Base-by-base conservation (phyloP, 169 alveolate species). In the Plasmodium knowlesi region DNA sequence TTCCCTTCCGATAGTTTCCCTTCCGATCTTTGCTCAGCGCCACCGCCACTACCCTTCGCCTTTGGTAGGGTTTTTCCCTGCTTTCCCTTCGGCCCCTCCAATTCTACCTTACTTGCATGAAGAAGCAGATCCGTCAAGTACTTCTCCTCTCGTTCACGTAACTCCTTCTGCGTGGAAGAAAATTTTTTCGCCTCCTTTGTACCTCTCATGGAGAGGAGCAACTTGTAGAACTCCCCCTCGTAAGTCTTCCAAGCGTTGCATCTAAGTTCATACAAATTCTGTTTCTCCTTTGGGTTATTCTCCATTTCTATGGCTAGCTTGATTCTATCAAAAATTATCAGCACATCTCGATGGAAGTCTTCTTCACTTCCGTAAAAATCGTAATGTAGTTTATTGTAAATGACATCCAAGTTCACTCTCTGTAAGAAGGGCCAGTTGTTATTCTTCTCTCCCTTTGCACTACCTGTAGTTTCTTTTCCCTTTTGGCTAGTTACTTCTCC, bases 181-280 rank as follows among this genome's bases (percentile, higher is more conserved):
- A 86, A 53, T n/a, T 73, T 74, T 6, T 86, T 86, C 0, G 93
- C 93, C 8, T 78, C 80, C 54, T 86, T 86, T 1, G 93, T 86
- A 4, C 93, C 93, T 19, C 86, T 43, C 28, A 74, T 74, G 19
- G 93, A 86, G 12, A 54, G 41, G 6, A 86, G 30, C 10, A 86
- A 8, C 41, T 86, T 86, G 71, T 86, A 74, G 41, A 86, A 86
- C n/a, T 86, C 93, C 16, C 67, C 19, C 80, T 76, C 82, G 81
- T 86, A 86, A 28, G 67, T 28, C 46, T 76, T 86, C n/a, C 78
- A 76, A 1, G 84, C 86, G 70, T 34, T 74, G 28, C 34, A 22
- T 86, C 86, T 43, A 28, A 37, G 25, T 8, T 53, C 34, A 3
- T 30, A 86, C 39, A 86, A 25, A 4, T 86, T 73, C 81, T 34